phyloP scores from a whole-genome alignment of 768 basidiomycete species.

The Kwoniella newhampshirensis region DNA sequence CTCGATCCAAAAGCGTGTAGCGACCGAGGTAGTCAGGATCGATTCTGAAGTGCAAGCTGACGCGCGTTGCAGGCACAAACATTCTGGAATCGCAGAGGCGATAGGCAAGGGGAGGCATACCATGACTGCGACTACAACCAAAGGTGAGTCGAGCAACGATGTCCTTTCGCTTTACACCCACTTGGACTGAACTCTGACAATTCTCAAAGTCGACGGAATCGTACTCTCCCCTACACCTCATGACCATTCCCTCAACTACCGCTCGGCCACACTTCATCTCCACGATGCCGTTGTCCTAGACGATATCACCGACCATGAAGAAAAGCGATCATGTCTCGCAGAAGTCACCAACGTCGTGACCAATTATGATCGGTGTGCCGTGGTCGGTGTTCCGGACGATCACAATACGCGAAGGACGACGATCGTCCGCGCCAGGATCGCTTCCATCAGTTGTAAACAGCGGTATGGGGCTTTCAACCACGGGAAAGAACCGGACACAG shows the following conservation, averaged over 20 bases:
- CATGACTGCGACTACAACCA: conserved; percentile 21
- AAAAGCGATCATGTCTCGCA: conserved; percentile 11
- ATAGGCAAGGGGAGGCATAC: conserved; percentile 8
- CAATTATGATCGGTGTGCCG: conserved; percentile 10
- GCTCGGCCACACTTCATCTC: conserved; percentile 23
- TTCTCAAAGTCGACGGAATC: conserved; percentile 21
- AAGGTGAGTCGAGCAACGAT: conserved; percentile 6
- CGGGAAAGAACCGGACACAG: conserved; percentile 13
- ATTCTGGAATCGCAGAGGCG: conserved; percentile 25
- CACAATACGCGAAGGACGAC: conserved; percentile 12
- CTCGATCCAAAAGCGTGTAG: too few relatives aligned
- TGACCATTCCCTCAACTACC: conserved; percentile 26
- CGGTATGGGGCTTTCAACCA: conserved; percentile 15
- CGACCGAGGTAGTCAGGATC: too few relatives aligned
- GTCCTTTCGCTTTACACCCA: not conserved
- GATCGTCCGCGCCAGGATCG: conserved; percentile 15
- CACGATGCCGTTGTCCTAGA: not conserved
- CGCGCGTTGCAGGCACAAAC: conserved; percentile 7
- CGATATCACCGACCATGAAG: conserved; percentile 16
- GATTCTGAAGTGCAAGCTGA: too few relatives aligned
- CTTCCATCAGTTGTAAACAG: conserved; percentile 20
- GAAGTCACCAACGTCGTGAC: conserved; percentile 16
- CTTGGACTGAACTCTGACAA: not conserved
- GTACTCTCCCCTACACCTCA: conserved; percentile 25
- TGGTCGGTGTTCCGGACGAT: conserved; percentile 15